Percentiles rank a stretch among this genome's conserved stretches.
Conservation (phyloP, 2,329 filamentous ascomycete species). For the Stagonosporopsis rhizophila region DNA sequence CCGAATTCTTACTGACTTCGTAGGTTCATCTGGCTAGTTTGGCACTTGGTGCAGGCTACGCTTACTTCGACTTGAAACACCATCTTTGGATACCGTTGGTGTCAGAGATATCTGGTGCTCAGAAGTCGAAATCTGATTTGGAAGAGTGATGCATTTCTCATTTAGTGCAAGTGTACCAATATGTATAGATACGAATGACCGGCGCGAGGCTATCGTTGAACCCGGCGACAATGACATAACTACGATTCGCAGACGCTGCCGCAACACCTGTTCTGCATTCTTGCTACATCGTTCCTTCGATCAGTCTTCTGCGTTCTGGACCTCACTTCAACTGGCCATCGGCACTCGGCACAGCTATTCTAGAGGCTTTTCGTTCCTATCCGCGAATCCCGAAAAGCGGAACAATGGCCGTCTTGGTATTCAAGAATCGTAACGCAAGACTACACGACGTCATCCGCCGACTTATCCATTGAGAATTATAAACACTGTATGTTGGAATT, state of each 20-base stretch:
- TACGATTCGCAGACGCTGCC: background rate
- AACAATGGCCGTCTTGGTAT: conserved; percentile 1
- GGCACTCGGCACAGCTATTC: conserved; percentile 7
- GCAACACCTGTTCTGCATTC: background rate
- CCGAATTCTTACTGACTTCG: conserved; percentile 2
- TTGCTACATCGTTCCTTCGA: background rate
- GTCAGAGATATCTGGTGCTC: conserved; percentile 5
- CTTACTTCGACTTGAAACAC: conserved; percentile 22
- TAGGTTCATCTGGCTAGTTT: conserved; percentile 18
- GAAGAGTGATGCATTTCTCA: background rate
- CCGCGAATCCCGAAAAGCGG: conserved; percentile 3
- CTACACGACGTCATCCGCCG: conserved; percentile 21
- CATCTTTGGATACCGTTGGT: conserved; percentile 25
- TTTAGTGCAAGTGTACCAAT: background rate
- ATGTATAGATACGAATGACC: background rate
- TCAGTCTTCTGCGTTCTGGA: background rate
- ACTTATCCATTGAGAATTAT: background rate
- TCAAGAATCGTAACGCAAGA: conserved; percentile 9
- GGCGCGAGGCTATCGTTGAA: background rate
- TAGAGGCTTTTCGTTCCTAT: background rate
- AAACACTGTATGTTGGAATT: background rate
- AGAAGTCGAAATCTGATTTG: background rate
- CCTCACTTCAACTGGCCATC: background rate
- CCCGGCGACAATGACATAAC: background rate
- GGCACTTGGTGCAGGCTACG: conserved; percentile 21